Evolutionary conservation across 2,329 filamentous ascomycete species (phyloP).

Genomic region (Aspergillus transmontanensis): DNA sequence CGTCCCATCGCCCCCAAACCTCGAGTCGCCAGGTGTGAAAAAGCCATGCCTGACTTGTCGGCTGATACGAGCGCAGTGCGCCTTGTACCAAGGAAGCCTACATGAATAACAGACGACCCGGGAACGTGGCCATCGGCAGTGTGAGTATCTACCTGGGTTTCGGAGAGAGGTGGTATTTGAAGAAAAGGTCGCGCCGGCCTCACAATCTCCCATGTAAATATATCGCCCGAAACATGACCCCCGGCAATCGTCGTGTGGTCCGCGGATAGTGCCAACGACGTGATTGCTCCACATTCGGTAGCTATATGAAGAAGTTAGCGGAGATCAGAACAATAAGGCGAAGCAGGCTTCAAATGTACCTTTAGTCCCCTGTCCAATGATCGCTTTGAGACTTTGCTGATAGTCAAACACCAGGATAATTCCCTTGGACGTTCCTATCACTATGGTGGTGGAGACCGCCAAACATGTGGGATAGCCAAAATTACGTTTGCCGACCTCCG

Average conservation of each 20-base stretch:
- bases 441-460: constrained; percentile 82
- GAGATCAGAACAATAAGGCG: not conserved
- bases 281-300: constrained; percentile 85
- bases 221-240: constrained; percentile 85
- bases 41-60: constrained; percentile 94
- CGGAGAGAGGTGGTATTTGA: constrained; percentile 75
- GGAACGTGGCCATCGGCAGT: constrained; percentile 80
- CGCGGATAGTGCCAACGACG: constrained; percentile 84
- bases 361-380: constrained; percentile 91
- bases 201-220: constrained; percentile 95
- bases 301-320: constrained; percentile 54
- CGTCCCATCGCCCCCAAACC: constrained; percentile 85
- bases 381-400: constrained; percentile 89
- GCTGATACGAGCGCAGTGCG: constrained; percentile 95
- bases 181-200: constrained; percentile 85
- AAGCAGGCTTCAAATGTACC: constrained; percentile 51
- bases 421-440: constrained; percentile 90
- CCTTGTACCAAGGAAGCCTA: constrained; percentile 92
- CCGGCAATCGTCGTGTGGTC: constrained; percentile 91
- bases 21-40: constrained; percentile 91
- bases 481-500: constrained; percentile 86
- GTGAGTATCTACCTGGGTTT: constrained; percentile 64
- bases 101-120: constrained; percentile 76
- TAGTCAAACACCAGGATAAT: constrained; percentile 97
- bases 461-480: constrained; percentile 92